These are phyloP conservation scores for Aquilaria agallochum DNA, from an alignment of 441 rosid species.

Conservation along the genomic window DNA sequence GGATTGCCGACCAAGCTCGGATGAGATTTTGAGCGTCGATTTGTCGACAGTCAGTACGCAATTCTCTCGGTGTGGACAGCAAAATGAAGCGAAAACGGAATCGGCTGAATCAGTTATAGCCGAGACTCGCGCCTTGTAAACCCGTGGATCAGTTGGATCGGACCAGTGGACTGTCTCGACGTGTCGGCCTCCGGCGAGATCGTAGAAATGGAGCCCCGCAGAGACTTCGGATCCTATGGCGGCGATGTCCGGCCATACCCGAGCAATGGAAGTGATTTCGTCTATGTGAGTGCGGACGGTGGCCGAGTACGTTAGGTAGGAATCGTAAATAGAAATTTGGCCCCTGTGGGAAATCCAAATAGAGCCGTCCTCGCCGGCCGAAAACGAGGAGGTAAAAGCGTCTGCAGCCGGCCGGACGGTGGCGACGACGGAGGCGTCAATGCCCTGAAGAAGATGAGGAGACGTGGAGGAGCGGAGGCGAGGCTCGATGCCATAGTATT, in stretches of 20 bases:
- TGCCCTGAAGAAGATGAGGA: slow-evolving; percentile 61
- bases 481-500: slow-evolving; percentile 78
- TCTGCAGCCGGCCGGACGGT: slow-evolving; percentile 66
- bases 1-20: slow-evolving; percentile 58
- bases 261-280: slow-evolving; percentile 56
- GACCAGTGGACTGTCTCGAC: slow-evolving; percentile 69
- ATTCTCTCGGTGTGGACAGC: slow-evolving; percentile 81
- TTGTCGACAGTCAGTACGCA: slow-evolving; percentile 59
- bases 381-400: slow-evolving; percentile 56
- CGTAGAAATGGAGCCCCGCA: slow-evolving; percentile 85
- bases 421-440: slow-evolving; percentile 64
- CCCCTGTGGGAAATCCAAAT: slow-evolving; percentile 93
- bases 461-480: slow-evolving; percentile 55
- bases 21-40: slow-evolving; percentile 57
- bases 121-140: slow-evolving; percentile 64
- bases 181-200: slow-evolving; percentile 53
- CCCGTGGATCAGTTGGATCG: slow-evolving; percentile 78
- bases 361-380: slow-evolving; percentile 64
- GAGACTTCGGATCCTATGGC: slow-evolving; percentile 62
- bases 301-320: slow-evolving; percentile 51
- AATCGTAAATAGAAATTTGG: slow-evolving; percentile 76
- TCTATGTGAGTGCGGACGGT: slow-evolving; percentile 80
- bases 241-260: slow-evolving; percentile 58
- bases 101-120: slow-evolving; percentile 50
- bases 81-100: slow-evolving; percentile 64